phyloP scores from a whole-genome alignment of 192 early-diverging fungal genomes.

The Coemansia sp. region DNA sequence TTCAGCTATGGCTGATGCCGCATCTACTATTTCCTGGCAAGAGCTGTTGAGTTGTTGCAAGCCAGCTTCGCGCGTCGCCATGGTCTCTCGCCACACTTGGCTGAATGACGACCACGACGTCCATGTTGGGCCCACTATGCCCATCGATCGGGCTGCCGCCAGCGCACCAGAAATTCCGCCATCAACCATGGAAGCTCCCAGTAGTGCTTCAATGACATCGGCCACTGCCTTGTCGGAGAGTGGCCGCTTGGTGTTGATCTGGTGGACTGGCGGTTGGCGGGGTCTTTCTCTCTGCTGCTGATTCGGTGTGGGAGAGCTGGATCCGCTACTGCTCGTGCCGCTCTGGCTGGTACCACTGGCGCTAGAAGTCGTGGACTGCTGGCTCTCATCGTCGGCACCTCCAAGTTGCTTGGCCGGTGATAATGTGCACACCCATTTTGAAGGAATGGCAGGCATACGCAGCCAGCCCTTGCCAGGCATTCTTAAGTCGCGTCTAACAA shows the following conservation, averaged over 20 bases:
- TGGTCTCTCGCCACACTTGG: slow-evolving; percentile 11
- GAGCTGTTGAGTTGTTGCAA: slow-evolving; percentile 11
- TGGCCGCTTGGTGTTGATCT: slow-evolving; percentile 1
- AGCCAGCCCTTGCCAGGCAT: slow-evolving; percentile 39
- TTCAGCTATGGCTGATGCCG: not conserved
- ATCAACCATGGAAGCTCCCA: slow-evolving; percentile 71
- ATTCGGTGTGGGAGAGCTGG: too few species aligned
- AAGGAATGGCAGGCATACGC: slow-evolving; percentile 15
- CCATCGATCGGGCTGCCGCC: slow-evolving; percentile 53
- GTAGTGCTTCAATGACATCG: slow-evolving; percentile 77
- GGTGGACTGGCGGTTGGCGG: not conserved
- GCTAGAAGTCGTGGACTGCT: not conserved
- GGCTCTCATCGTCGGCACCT: not conserved
- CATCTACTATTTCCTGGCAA: not conserved
- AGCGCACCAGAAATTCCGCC: slow-evolving; percentile 55
- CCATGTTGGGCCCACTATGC: slow-evolving; percentile 33
- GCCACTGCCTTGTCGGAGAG: slow-evolving; percentile 84
- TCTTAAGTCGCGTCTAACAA: slow-evolving; percentile 25
- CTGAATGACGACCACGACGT: slow-evolving; percentile 27
- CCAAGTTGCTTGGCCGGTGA: not conserved
- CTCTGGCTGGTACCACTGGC: not conserved
- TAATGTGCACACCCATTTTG: slow-evolving; percentile 15
- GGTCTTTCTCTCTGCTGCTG: not conserved
- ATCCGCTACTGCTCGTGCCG: not conserved
- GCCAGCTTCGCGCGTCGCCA: slow-evolving; percentile 5